Evolutionary conservation across 2,329 filamentous ascomycete genomes (phyloP).

Genomic region (Talaromyces sp.): DNA sequence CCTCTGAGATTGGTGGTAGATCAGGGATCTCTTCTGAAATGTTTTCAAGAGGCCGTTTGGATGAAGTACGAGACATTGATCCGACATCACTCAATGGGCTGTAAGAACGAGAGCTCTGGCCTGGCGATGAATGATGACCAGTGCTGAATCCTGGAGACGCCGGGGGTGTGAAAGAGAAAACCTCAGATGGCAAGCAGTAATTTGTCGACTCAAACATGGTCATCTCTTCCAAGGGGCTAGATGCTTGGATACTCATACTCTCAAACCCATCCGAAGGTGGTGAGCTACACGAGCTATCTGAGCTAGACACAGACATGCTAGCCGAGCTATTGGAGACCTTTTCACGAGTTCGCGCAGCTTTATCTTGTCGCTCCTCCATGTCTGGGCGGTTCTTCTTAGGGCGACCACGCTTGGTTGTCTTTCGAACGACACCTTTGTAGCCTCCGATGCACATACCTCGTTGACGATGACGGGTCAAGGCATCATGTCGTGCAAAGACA

Average conservation of each 20-base stretch:
- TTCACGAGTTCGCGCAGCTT: slow-evolving; percentile 55
- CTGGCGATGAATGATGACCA: slow-evolving; percentile 40
- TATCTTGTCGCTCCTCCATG: slow-evolving; percentile 57
- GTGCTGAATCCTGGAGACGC: slow-evolving; percentile 46
- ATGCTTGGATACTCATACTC: slow-evolving; percentile 39
- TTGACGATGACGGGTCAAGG: slow-evolving; percentile 88
- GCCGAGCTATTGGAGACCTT: slow-evolving; percentile 37
- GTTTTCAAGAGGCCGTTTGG: slow-evolving; percentile 30
- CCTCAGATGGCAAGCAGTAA: slow-evolving; percentile 39
- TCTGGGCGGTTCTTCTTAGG: slow-evolving; percentile 63
- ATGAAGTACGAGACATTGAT: slow-evolving; percentile 37
- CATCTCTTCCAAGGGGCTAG: slow-evolving; percentile 35
- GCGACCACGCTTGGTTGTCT: slow-evolving; percentile 65
- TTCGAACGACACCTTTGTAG: slow-evolving; percentile 75
- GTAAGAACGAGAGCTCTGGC: slow-evolving; percentile 36
- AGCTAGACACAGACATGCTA: slow-evolving; percentile 37
- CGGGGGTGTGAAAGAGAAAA: slow-evolving; percentile 50
- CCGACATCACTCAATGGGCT: slow-evolving; percentile 42
- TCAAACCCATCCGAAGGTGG: slow-evolving; percentile 45
- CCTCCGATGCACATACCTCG: slow-evolving; percentile 95
- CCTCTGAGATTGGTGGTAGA: slow-evolving; percentile 30
- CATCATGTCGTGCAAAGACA: slow-evolving; percentile 92
- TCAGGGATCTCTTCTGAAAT: slow-evolving; percentile 33
- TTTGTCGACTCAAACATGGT: slow-evolving; percentile 32
- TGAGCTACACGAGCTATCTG: slow-evolving; percentile 43